These are phyloP conservation scores for Notholithocarpus densiflorus DNA, from an alignment of 306 rosid species.

Conservation along the genomic window DNA sequence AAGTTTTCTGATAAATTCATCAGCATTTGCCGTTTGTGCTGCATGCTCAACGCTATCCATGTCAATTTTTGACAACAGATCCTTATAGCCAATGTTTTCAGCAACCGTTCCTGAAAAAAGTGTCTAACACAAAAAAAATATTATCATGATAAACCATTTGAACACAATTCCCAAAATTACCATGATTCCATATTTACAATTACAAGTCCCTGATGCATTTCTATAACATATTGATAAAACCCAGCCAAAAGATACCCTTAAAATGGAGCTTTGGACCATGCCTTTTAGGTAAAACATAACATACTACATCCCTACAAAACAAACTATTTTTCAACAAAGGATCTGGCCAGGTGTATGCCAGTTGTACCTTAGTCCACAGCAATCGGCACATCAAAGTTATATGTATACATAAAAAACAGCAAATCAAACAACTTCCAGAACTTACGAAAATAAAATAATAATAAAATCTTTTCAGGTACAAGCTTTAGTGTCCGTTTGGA, in stretches of 20 bases:
- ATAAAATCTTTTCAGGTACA: neutral
- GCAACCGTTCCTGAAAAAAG: constrained; percentile 87
- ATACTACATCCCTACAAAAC: neutral
- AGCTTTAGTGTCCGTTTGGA: neutral
- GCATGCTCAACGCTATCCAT: constrained; percentile 65
- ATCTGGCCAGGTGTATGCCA: neutral
- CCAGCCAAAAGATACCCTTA: neutral
- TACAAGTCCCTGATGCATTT: neutral
- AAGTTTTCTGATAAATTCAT: constrained; percentile 68
- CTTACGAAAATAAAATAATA: neutral
- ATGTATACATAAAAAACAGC: neutral
- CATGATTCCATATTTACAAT: neutral
- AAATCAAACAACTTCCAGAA: constrained; percentile 19
- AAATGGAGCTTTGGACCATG: neutral
- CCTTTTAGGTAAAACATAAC: neutral
- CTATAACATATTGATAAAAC: neutral
- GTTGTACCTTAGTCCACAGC: neutral
- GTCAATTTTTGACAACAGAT: constrained; percentile 63
- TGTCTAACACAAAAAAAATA: constrained; percentile 40
- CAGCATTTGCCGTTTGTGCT: constrained; percentile 80
- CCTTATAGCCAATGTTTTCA: constrained; percentile 86
- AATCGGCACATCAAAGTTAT: neutral
- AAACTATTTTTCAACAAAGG: neutral
- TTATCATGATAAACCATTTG: constrained; percentile 7
- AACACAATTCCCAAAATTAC: neutral